Evolutionary conservation across 2,329 filamentous ascomycete genomes (phyloP).

Genomic region (Capronia epimyces): DNA sequence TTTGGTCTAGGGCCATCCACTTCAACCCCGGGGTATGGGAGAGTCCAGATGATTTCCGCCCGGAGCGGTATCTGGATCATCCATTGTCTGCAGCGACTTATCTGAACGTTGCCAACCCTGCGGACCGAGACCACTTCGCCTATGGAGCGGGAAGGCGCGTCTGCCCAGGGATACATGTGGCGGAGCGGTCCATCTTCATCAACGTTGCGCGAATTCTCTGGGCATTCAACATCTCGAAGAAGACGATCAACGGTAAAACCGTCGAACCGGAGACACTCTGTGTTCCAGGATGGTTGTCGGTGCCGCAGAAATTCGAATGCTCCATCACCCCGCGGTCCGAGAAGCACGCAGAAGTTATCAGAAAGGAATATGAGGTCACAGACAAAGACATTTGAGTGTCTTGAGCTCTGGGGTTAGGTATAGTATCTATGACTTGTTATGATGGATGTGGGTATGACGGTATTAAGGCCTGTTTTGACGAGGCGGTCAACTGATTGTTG

Average conservation of each 20-base stretch:
- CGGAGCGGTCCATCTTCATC: conserved; percentile 32
- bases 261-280: conserved; percentile 19
- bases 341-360: conserved; percentile 18
- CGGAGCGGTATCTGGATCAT: conserved; percentile 30
- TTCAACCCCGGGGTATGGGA: conserved; percentile 39
- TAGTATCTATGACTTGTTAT: too few species aligned
- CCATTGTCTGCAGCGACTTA: conserved; percentile 34
- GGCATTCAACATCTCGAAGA: conserved; percentile 32
- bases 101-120: conserved; percentile 32
- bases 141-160: conserved; percentile 34
- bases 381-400: too few species aligned
- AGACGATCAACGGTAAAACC: conserved; percentile 12
- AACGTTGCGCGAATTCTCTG: conserved; percentile 33
- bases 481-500: too few species aligned
- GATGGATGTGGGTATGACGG: too few species aligned
- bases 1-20: conserved; percentile 38
- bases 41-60: conserved; percentile 39
- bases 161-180: conserved; percentile 34
- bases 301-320: conserved; percentile 20
- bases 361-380: too few species aligned
- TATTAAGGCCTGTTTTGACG: too few species aligned
- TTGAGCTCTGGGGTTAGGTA: too few species aligned
- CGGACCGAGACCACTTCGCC: conserved; percentile 30
- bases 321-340: conserved; percentile 13
- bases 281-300: conserved; percentile 24